Evolutionary conservation across 768 basidiomycete genomes (phyloP).

Genomic region (Harrya chromipes): DNA sequence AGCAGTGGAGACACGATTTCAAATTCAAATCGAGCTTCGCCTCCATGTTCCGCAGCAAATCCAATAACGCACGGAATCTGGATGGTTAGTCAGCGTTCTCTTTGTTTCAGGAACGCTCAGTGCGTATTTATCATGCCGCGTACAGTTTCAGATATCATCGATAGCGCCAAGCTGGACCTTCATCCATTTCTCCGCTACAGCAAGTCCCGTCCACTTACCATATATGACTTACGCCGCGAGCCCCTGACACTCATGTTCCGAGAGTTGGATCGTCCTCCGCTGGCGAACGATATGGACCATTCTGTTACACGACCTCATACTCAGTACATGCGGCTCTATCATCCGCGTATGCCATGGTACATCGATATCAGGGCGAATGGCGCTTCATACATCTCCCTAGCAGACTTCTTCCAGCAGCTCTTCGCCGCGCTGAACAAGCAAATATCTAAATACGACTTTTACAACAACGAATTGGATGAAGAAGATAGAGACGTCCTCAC

Average conservation of each 20-base stretch:
- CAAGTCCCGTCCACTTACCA: slow-evolving; percentile 35
- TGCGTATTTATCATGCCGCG: not conserved
- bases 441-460: slow-evolving; percentile 54
- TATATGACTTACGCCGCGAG: slow-evolving; percentile 49
- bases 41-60: slow-evolving; percentile 27
- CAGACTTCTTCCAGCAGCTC: slow-evolving; percentile 51
- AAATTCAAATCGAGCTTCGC: slow-evolving; percentile 31
- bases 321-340: slow-evolving; percentile 51
- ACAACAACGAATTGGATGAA: slow-evolving; percentile 52
- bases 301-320: slow-evolving; percentile 52
- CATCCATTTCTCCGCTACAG: slow-evolving; percentile 25
- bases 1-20: slow-evolving; percentile 31
- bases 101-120: not conserved
- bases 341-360: slow-evolving; percentile 62
- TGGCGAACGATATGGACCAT: slow-evolving; percentile 50
- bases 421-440: slow-evolving; percentile 40
- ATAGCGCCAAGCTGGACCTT: slow-evolving; percentile 27
- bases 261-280: slow-evolving; percentile 41
- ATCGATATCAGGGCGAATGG: slow-evolving; percentile 48
- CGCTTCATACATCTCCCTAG: slow-evolving; percentile 55
- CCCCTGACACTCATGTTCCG: slow-evolving; percentile 43
- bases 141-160: slow-evolving; percentile 13
- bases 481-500: slow-evolving; percentile 44
- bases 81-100: slow-evolving; percentile 16
- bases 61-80: slow-evolving; percentile 8